phyloP scores from a whole-genome alignment of 768 basidiomycete genomes.

The Termitomyces sp. region DNA sequence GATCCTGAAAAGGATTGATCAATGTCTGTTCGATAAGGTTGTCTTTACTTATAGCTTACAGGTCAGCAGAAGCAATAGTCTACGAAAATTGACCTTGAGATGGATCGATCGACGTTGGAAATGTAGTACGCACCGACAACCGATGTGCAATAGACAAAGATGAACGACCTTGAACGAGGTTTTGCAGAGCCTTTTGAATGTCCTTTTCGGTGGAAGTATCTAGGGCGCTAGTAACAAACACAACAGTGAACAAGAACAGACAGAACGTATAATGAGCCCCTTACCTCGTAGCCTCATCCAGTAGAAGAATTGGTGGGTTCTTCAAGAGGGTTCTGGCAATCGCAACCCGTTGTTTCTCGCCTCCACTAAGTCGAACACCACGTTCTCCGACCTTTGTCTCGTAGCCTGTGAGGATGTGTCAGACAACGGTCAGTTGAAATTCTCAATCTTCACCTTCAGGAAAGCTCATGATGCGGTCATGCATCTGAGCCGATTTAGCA shows the following conservation, averaged over 20 bases:
- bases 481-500: conserved; percentile 80
- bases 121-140: conserved; percentile 50
- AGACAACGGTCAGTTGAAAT: neutral
- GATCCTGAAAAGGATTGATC: conserved; percentile 45
- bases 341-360: conserved; percentile 87
- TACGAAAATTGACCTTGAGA: conserved; percentile 19
- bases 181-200: conserved; percentile 83
- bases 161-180: conserved; percentile 66
- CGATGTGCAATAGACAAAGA: conserved; percentile 79
- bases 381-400: conserved; percentile 88
- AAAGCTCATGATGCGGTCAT: conserved; percentile 79
- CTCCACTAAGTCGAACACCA: conserved; percentile 78
- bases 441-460: conserved; percentile 48
- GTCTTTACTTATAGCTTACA: conserved; percentile 33
- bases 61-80: conserved; percentile 54
- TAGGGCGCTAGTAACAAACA: conserved; percentile 47
- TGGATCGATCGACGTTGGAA: neutral
- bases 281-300: conserved; percentile 73
- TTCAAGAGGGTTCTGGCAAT: conserved; percentile 85
- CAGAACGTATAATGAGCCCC: conserved; percentile 1
- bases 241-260: neutral
- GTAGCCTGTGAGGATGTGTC: conserved; percentile 38
- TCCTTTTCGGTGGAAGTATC: conserved; percentile 90
- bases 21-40: neutral
- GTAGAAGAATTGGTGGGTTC: conserved; percentile 75